These are phyloP conservation scores for Echites panduratus DNA, from an alignment of 257 asterid genomes.

Conservation along the genomic window DNA sequence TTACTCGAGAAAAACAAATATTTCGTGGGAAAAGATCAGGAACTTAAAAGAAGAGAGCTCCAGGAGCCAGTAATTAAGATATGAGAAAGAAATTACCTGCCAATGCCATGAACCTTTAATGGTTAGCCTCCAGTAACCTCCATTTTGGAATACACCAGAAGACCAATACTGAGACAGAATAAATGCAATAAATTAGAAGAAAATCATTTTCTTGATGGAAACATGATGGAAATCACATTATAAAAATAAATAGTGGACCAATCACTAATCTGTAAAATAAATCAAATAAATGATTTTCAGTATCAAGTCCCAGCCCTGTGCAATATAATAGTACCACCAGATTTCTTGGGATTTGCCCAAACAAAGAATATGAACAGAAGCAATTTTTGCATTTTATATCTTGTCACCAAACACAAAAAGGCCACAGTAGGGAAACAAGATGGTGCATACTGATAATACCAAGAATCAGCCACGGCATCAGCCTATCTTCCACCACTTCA, in stretches of 20 bases:
- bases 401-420: not conserved
- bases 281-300: not conserved
- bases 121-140: slow-evolving; percentile 63
- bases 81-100: slow-evolving; percentile 29
- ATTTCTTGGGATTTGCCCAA: not conserved
- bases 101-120: slow-evolving; percentile 50
- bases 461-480: not conserved
- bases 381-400: not conserved
- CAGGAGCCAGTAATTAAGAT: not conserved
- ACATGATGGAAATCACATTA: not conserved
- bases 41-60: not conserved
- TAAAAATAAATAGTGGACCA: not conserved
- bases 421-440: not conserved
- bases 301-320: not conserved
- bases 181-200: not conserved
- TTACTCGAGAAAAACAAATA: not conserved
- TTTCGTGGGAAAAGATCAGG: not conserved
- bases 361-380: not conserved
- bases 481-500: not conserved
- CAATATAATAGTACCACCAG: not conserved
- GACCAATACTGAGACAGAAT: slow-evolving; percentile 4
- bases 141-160: slow-evolving; percentile 33
- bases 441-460: not conserved
- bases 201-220: slow-evolving; percentile 5
- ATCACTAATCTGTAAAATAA: not conserved